phyloP scores from a whole-genome alignment of 768 basidiomycete species.

The Thelephora ganbajun region DNA sequence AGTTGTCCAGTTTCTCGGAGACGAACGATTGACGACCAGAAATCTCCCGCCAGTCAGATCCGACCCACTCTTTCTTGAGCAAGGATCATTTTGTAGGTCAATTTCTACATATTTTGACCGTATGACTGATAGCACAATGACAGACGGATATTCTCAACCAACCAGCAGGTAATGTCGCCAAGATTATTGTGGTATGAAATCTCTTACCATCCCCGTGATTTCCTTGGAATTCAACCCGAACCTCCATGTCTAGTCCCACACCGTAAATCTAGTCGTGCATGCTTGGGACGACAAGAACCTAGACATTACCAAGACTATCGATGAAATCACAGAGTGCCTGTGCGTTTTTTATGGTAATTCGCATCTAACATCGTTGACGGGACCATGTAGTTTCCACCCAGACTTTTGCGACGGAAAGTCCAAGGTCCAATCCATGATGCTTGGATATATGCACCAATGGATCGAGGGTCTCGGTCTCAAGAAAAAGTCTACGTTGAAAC shows the following conservation, averaged over 20 bases:
- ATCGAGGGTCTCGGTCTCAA: slow-evolving; percentile 32
- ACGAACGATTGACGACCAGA: not conserved
- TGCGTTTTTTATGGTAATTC: slow-evolving; percentile 18
- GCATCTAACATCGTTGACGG: not conserved
- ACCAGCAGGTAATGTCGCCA: slow-evolving; percentile 65
- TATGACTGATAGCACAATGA: not conserved
- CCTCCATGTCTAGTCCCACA: slow-evolving; percentile 29
- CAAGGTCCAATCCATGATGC: slow-evolving; percentile 62
- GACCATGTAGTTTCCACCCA: slow-evolving; percentile 55
- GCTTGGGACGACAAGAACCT: slow-evolving; percentile 73
- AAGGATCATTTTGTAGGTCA: slow-evolving; percentile 74
- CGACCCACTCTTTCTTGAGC: slow-evolving; percentile 79
- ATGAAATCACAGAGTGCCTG: slow-evolving; percentile 58
- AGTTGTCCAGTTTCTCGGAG: slow-evolving; percentile 16
- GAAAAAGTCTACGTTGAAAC: slow-evolving; percentile 34
- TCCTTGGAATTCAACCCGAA: not conserved
- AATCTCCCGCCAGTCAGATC: slow-evolving; percentile 43
- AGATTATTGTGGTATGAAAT: slow-evolving; percentile 44
- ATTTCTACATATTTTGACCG: not conserved
- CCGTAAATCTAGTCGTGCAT: slow-evolving; percentile 51
- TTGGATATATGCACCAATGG: slow-evolving; percentile 55
- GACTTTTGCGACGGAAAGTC: slow-evolving; percentile 58
- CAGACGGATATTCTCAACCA: slow-evolving; percentile 77
- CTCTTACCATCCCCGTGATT: not conserved
- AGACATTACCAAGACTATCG: slow-evolving; percentile 17